These are phyloP conservation scores for Stagonosporopsis vannaccii DNA, from an alignment of 2,329 filamentous ascomycete genomes.

Conservation along the genomic window DNA sequence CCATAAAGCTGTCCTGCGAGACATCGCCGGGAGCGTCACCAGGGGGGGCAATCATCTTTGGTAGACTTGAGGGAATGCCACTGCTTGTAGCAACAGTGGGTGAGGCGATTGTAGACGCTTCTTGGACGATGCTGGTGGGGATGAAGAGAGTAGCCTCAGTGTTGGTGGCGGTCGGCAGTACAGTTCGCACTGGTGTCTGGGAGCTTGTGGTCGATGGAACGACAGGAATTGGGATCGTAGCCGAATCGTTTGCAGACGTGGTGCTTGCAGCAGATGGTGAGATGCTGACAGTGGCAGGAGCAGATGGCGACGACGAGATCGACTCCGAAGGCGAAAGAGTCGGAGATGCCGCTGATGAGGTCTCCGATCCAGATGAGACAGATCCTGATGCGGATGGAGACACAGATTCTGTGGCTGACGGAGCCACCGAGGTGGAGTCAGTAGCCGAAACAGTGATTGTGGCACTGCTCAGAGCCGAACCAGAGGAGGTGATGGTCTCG, in stretches of 20 bases:
- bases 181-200: slow-evolving; percentile 47
- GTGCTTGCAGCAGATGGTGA: slow-evolving; percentile 6
- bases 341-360: slow-evolving; percentile 4
- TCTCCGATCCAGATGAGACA: slow-evolving; percentile 2
- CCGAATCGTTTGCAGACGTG: slow-evolving; percentile 16
- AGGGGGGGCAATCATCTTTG: slow-evolving; percentile 77
- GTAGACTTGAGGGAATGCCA: slow-evolving; percentile 71
- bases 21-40: slow-evolving; percentile 60
- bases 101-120: slow-evolving; percentile 56
- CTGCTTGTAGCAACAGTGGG: slow-evolving; percentile 55
- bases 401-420: background rate
- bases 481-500: slow-evolving; percentile 21
- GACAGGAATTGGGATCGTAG: slow-evolving; percentile 25
- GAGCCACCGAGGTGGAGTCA: slow-evolving; percentile 2
- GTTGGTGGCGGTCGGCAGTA: slow-evolving; percentile 57
- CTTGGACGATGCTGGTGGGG: slow-evolving; percentile 68
- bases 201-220: slow-evolving; percentile 29
- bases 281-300: slow-evolving; percentile 10
- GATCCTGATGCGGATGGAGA: slow-evolving; percentile 3
- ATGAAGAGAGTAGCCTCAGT: slow-evolving; percentile 58
- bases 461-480: slow-evolving; percentile 10
- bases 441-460: background rate
- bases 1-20: slow-evolving; percentile 71
- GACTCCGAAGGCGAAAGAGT: slow-evolving; percentile 15
- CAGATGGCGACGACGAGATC: slow-evolving; percentile 7